Evolutionary conservation across 495 filamentous ascomycete genomes (phyloP).

Genomic region (Penicillium paxilli): DNA sequence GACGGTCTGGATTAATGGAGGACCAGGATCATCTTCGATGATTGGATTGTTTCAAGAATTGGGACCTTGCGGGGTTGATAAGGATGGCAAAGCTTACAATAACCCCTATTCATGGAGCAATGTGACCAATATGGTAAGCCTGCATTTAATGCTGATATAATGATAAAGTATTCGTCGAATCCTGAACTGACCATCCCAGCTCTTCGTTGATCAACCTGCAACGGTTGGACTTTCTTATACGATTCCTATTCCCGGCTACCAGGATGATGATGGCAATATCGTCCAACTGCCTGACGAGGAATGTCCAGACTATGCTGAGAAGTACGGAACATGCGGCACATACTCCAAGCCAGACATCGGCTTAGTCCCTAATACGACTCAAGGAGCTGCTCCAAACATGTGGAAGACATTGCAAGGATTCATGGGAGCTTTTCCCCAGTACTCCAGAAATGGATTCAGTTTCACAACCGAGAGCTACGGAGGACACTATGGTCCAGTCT

Average conservation of each 20-base stretch:
- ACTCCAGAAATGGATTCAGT: constrained; percentile 55
- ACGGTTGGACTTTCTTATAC: constrained; percentile 62
- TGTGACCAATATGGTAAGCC: constrained; percentile 52
- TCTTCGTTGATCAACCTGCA: constrained; percentile 59
- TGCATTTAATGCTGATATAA: too few species aligned
- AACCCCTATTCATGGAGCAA: constrained; percentile 64
- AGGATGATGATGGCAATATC: constrained; percentile 26
- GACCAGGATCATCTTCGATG: constrained; percentile 59
- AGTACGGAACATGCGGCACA: constrained; percentile 49
- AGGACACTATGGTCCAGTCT: constrained; percentile 61
- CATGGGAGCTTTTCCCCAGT: constrained; percentile 63
- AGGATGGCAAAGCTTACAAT: constrained; percentile 47
- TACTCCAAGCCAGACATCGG: constrained; percentile 51
- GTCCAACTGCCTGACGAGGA: constrained; percentile 41
- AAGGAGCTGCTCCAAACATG: constrained; percentile 55
- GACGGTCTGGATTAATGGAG: constrained; percentile 65
- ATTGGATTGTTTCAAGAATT: constrained; percentile 62
- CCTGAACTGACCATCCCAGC: constrained; percentile 6
- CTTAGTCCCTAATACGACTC: constrained; percentile 55
- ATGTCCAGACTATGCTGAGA: constrained; percentile 56
- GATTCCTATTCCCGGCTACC: constrained; percentile 51
- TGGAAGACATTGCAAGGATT: constrained; percentile 63
- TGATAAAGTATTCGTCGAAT: not conserved
- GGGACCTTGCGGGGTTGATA: constrained; percentile 61
- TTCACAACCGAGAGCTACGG: constrained; percentile 63